Percentiles rank a stretch among this genome's conserved stretches.
These are phyloP conservation scores for Lachnellula hyalina DNA, from an alignment of 2,329 filamentous ascomycete species.

Conservation along the genomic window DNA sequence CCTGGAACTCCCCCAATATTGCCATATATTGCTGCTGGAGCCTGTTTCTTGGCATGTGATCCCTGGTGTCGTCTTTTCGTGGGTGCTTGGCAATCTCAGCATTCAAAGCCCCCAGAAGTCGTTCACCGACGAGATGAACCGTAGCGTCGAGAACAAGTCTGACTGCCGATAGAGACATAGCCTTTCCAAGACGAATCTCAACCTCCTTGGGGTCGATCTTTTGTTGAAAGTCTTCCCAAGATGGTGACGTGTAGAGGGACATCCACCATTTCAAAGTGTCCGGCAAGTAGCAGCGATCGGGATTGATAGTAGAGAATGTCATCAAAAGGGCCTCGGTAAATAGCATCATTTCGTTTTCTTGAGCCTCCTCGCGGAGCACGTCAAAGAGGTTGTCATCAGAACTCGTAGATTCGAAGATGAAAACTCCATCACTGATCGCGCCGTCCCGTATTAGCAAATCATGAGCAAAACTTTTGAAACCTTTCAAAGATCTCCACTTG, in stretches of 20 bases:
- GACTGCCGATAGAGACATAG: slow-evolving; percentile 9
- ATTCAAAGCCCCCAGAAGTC: slow-evolving; percentile 7
- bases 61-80: background rate
- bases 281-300: slow-evolving; percentile 2
- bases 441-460: slow-evolving; percentile 7
- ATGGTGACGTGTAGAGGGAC: slow-evolving; percentile 6
- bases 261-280: slow-evolving; percentile 13
- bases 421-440: background rate
- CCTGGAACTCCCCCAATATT: slow-evolving; percentile 11
- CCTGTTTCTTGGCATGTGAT: background rate
- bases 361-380: slow-evolving; percentile 2
- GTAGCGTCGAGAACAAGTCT: slow-evolving; percentile 11
- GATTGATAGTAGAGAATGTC: slow-evolving; percentile 10
- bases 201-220: slow-evolving; percentile 2
- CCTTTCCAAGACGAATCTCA: slow-evolving; percentile 2
- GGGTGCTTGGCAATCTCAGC: slow-evolving; percentile 4
- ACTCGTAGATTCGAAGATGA: slow-evolving; percentile 9
- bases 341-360: slow-evolving; percentile 3
- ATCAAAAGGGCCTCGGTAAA: slow-evolving; percentile 11
- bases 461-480: slow-evolving; percentile 11
- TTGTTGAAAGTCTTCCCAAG: slow-evolving; percentile 10
- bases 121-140: slow-evolving; percentile 11
- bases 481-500: slow-evolving; percentile 15
- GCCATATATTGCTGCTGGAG: slow-evolving; percentile 7
- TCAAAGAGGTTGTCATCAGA: slow-evolving; percentile 14